These are phyloP conservation scores for Colletotrichum nymphaeae DNA, from an alignment of 2,329 filamentous ascomycete genomes.

Conservation along the genomic window DNA sequence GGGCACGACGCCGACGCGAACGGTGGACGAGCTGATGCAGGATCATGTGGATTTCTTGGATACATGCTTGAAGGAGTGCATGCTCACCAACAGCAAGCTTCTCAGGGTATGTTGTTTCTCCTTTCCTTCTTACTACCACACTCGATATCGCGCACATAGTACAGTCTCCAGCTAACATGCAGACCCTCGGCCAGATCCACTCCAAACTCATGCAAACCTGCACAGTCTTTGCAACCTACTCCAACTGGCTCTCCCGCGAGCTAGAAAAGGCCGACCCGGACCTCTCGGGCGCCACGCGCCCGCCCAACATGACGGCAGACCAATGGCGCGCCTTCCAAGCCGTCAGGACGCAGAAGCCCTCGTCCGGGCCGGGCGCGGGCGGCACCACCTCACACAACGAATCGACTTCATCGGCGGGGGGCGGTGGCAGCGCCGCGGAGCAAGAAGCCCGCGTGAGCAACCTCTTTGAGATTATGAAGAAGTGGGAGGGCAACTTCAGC, in stretches of 20 bases:
- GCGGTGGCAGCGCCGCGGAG: conserved; percentile 36
- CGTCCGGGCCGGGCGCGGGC: conserved; percentile 22
- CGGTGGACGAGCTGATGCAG: conserved; percentile 98
- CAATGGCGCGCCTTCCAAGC: conserved; percentile 71
- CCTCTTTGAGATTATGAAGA: conserved; percentile 86
- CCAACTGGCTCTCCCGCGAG: conserved; percentile 85
- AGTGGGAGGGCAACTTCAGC: conserved; percentile 94
- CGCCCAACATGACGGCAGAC: conserved; percentile 68
- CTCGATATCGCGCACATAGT: too few relatives aligned
- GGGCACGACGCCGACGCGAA: conserved; percentile 63
- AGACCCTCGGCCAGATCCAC: conserved; percentile 76
- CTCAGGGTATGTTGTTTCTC: conserved; percentile 73
- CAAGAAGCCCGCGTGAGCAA: conserved; percentile 72
- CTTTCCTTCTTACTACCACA: neutral
- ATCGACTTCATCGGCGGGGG: conserved; percentile 48
- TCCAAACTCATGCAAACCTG: conserved; percentile 97
- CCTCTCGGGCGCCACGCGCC: conserved; percentile 69
- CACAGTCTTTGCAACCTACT: conserved; percentile 92
- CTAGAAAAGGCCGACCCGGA: conserved; percentile 87
- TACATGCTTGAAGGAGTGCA: conserved; percentile 98
- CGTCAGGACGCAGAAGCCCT: conserved; percentile 55
- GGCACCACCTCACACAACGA: conserved; percentile 43
- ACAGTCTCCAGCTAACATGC: too few relatives aligned
- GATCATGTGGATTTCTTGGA: conserved; percentile 98
- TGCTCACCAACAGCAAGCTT: conserved; percentile 96